Evolutionary conservation across 495 filamentous ascomycete species (phyloP), one percentile per base, ranked within the genome.

Genomic region (Xylaria cubensis): DNA sequence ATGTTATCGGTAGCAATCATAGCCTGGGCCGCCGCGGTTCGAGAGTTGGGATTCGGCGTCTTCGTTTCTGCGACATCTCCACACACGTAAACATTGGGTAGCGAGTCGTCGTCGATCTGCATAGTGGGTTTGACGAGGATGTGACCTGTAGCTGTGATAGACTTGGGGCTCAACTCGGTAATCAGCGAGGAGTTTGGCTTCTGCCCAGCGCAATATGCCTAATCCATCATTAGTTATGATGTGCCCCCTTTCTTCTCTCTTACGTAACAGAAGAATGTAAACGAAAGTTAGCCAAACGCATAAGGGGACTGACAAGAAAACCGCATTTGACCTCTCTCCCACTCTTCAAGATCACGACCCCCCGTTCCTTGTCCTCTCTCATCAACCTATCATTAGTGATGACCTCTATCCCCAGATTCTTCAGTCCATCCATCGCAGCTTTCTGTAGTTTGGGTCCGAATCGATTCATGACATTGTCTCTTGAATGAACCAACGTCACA

Each of bases 21-120:
- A 6, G 87, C 86, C 75, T 92, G 90, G 15, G 81, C 80, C 7
- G 81, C 74, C 1, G 84, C 85, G 0, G 88, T 87, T 17, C 88
- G 80, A 17, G 86, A 87, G 64, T 87, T 89, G 61, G 87, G 89
- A 48, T 85, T 85, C 12, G 78, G 67, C 1, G 85, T 84, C 19
- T 85, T 84, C 0, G 88, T 88, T 56, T 88, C 86, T 7, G 89
- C 88, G 29, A 92, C 89, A 72, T 92, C 90, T 1, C 90, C 90
- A 13, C 89, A 82, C 0, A 84, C 87, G 70, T 88, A 92, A 3
- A 92, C 74, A 59, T 89, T 82, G 0, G 83, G 77, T 48, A 85
- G 80, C n/a, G 81, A 68, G 6, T 78, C 75, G 74, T 88, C 84
- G 1, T 77, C 66, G 56, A 92, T 82, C 74, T 91, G 90, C 74